Evolutionary conservation across 2,329 filamentous ascomycete species (phyloP).

Genomic region (Pyrenophora teres): DNA sequence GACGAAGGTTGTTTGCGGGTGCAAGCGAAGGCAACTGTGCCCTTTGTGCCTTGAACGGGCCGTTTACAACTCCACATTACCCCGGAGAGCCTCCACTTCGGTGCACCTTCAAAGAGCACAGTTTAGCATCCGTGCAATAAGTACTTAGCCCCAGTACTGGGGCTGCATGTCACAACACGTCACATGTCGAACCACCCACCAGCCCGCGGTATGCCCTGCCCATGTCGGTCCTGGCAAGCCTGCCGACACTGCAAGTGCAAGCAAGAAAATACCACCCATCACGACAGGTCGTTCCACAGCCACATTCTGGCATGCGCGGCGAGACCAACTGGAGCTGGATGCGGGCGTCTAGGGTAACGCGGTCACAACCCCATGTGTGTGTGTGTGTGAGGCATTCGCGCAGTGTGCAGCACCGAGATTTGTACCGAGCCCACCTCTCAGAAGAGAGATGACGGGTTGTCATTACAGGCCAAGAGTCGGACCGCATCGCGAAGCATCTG

Average conservation of each 20-base stretch:
- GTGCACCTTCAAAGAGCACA: too few species aligned
- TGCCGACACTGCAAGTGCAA: neutral
- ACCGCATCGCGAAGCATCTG: neutral
- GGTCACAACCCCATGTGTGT: neutral
- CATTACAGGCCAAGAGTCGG: slow-evolving; percentile 1
- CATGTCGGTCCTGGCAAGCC: neutral
- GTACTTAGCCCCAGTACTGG: too few species aligned
- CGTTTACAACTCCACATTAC: too few species aligned
- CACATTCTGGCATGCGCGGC: neutral
- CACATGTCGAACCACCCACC: too few species aligned
- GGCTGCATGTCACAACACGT: too few species aligned
- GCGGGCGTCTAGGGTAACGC: neutral
- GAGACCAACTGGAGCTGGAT: slow-evolving; percentile 6
- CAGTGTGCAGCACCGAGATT: slow-evolving; percentile 2
- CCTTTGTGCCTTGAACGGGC: too few species aligned
- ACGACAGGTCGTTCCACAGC: slow-evolving; percentile 1
- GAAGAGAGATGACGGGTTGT: neutral
- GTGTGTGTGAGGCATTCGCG: too few species aligned
- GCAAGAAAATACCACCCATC: neutral
- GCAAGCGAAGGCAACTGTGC: too few species aligned
- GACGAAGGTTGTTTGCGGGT: too few species aligned
- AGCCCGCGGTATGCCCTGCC: neutral
- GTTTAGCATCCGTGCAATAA: too few species aligned
- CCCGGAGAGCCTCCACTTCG: too few species aligned
- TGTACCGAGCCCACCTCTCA: slow-evolving; percentile 3